Evolutionary conservation across 225 moss, liverwort and hornwort species (phyloP).

Genomic region (Physcomitrium patens): DNA sequence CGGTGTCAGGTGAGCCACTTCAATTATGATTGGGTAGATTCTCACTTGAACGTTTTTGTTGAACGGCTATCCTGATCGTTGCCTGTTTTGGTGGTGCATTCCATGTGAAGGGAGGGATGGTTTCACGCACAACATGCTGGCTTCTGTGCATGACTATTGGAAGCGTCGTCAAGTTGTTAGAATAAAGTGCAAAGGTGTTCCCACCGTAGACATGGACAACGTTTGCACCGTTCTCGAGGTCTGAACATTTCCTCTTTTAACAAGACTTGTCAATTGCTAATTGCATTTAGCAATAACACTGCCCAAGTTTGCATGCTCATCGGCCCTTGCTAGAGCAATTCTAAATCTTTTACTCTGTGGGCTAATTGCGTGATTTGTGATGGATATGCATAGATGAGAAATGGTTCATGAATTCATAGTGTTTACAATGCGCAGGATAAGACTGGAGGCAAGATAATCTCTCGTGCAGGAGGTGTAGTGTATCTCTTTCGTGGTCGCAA

Average conservation of each 20-base stretch:
- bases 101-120: constrained; percentile 83
- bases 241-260: constrained; percentile 6
- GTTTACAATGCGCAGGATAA: constrained; percentile 59
- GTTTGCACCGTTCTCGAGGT: constrained; percentile 87
- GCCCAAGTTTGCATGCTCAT: constrained; percentile 5
- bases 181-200: constrained; percentile 97
- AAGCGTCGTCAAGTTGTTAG: constrained; percentile 89
- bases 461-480: constrained; percentile 73
- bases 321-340: neutral
- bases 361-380: neutral
- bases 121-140: constrained; percentile 97
- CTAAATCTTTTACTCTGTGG: neutral
- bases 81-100: constrained; percentile 10
- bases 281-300: neutral
- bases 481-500: constrained; percentile 90
- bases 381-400: too few species aligned
- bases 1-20: too few species aligned
- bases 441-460: constrained; percentile 85
- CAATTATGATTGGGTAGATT: too few species aligned
- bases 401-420: constrained; percentile 5
- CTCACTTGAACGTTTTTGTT: too few species aligned
- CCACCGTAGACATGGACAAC: constrained; percentile 96
- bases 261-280: too few species aligned
- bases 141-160: constrained; percentile 86
- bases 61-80: constrained; percentile 2